Percentiles rank a stretch among this genome's conserved stretches.
These are phyloP conservation scores for Arachnopeziza araneosa DNA, from an alignment of 2,329 filamentous ascomycete species.

Conservation along the genomic window DNA sequence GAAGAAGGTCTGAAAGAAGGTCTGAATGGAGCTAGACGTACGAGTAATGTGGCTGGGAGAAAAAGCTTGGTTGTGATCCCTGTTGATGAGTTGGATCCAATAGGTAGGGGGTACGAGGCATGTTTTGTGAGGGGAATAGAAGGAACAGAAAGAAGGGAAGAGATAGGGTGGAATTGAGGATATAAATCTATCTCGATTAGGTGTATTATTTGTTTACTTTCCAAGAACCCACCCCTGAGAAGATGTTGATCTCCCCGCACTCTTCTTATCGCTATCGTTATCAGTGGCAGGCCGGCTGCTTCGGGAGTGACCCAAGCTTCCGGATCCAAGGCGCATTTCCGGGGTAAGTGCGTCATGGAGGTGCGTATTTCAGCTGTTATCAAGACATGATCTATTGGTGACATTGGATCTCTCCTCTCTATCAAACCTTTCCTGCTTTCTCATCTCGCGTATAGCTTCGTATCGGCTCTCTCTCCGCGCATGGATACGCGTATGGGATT, in stretches of 20 bases:
- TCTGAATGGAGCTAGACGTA: slow-evolving; percentile 4
- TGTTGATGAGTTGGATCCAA: neutral
- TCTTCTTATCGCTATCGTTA: slow-evolving; percentile 8
- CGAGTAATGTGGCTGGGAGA: neutral
- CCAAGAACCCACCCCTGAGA: neutral
- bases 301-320: neutral
- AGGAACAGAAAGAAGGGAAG: too few relatives aligned
- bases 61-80: slow-evolving; percentile 7
- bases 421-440: too few relatives aligned
- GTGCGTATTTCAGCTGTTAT: too few relatives aligned
- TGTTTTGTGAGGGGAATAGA: neutral
- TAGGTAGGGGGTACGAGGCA: neutral
- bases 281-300: neutral
- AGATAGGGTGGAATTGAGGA: neutral
- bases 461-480: too few relatives aligned
- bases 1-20: neutral
- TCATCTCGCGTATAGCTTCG: too few relatives aligned
- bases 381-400: too few relatives aligned
- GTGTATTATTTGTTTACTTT: neutral
- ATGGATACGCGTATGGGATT: slow-evolving; percentile 4
- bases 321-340: neutral
- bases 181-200: neutral
- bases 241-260: slow-evolving; percentile 6
- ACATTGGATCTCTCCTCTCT: too few relatives aligned
- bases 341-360: too few relatives aligned